Evolutionary conservation across 352 stramenopile species (phyloP).

Genomic region (Peronospora belbahrii): DNA sequence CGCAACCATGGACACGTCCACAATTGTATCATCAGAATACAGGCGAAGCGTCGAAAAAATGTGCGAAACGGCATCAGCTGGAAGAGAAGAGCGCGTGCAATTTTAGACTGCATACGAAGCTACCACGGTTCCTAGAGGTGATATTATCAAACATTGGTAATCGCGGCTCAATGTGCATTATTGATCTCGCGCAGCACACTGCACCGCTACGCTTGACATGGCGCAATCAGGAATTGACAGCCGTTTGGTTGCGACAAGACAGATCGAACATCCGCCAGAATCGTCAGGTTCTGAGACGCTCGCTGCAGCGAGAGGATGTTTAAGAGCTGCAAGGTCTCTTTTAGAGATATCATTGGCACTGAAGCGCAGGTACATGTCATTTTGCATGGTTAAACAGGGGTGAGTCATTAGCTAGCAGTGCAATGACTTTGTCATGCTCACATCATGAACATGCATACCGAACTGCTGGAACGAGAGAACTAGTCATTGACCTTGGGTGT

Average conservation of each 20-base stretch:
- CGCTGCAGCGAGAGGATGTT: slow-evolving; percentile 11
- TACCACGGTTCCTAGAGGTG: slow-evolving; percentile 3
- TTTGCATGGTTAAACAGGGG: too few relatives aligned
- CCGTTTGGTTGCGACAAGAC: slow-evolving; percentile 18
- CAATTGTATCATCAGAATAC: background rate
- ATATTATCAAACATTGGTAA: background rate
- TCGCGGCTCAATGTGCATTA: background rate
- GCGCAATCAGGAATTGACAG: slow-evolving; percentile 15
- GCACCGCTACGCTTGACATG: slow-evolving; percentile 5
- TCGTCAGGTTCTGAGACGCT: too few relatives aligned
- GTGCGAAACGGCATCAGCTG: too few relatives aligned
- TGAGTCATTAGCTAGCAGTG: too few relatives aligned
- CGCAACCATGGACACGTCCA: slow-evolving; percentile 3
- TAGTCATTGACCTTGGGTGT: background rate
- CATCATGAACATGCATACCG: slow-evolving; percentile 9
- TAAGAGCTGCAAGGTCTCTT: slow-evolving; percentile 17
- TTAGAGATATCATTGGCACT: too few relatives aligned
- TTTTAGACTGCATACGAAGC: slow-evolving; percentile 3
- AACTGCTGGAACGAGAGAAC: slow-evolving; percentile 3
- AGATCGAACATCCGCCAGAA: too few relatives aligned
- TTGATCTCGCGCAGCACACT: slow-evolving; percentile 3
- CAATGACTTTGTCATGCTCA: slow-evolving; percentile 3
- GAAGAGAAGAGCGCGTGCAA: slow-evolving; percentile 16
- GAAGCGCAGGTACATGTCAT: too few relatives aligned
- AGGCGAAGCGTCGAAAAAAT: slow-evolving; percentile 20